phyloP scores from a whole-genome alignment of 495 filamentous ascomycete genomes.

The Tuber borchii region DNA sequence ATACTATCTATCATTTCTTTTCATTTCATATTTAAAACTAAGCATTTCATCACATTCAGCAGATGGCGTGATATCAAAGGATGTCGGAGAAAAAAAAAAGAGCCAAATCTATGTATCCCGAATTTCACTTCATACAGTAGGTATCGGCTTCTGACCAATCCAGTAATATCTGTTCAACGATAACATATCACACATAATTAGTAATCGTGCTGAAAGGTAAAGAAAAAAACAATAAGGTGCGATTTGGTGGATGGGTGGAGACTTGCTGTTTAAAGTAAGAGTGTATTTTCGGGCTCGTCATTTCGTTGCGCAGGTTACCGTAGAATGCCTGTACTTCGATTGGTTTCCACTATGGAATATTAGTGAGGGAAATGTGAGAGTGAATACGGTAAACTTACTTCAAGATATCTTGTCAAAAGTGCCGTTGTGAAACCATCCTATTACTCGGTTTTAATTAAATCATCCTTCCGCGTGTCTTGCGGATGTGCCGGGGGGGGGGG shows the following conservation, averaged over 20 bases:
- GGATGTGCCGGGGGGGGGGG: neutral
- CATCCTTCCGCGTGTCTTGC: neutral
- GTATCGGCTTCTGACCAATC: slow-evolving; percentile 25
- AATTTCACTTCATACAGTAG: neutral
- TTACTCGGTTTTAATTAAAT: slow-evolving; percentile 5
- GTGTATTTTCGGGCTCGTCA: slow-evolving; percentile 23
- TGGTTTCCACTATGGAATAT: slow-evolving; percentile 24
- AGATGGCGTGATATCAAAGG: neutral
- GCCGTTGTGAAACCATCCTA: slow-evolving; percentile 37
- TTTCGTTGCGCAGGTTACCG: slow-evolving; percentile 26
- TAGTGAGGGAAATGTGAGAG: neutral
- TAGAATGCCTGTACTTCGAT: slow-evolving; percentile 35
- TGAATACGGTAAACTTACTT: slow-evolving; percentile 6
- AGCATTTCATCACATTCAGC: neutral
- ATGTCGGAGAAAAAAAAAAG: neutral
- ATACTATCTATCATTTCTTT: neutral
- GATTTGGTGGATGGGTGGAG: no score
- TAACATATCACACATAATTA: neutral
- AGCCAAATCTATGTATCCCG: neutral
- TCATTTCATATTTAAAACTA: neutral
- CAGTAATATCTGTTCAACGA: slow-evolving; percentile 22
- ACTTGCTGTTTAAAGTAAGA: slow-evolving; percentile 28
- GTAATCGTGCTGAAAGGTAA: neutral
- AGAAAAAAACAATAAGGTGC: neutral
- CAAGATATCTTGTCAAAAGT: slow-evolving; percentile 28